Base-by-base conservation (phyloP, 768 basidiomycete genomes). In the Agaricus blazei region DNA sequence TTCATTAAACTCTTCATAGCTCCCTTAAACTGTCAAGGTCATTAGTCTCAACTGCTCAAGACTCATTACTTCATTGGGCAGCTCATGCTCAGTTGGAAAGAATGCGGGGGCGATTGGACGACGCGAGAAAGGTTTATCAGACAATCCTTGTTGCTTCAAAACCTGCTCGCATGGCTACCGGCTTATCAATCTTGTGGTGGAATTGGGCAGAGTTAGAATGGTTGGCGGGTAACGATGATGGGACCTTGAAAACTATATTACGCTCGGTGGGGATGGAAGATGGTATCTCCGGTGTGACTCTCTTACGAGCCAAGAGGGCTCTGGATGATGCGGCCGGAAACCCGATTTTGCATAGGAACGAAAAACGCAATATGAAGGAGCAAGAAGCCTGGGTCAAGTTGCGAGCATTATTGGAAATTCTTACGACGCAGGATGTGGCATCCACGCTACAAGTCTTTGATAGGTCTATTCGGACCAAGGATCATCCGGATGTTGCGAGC, bases 131-230 rank as follows among this genome's bases (percentile, higher is more conserved):
- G 63, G 75, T 93, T 3, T 93, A 89, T 67, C 77, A 84, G 60
- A 83, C 84, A 1, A 74, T 88, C 6, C 77, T 90, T 19, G 70
- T 76, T 41, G 70, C 79, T 5, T 72, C 81, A 1, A 70, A 74
- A 2, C 68, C 71, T 26, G 50, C 67, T 14, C 63, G 68, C 5
- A 68, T 65, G 9, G 67, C 70, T 31, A 63, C 64, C 4, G 77
- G 72, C 31, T 63, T 69, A 14, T 72, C 77, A 23, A 67, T 66
- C 54, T 64, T 93, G 58, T 93, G 87, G 87, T 90, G 84, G 83
- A 81, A 85, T 61, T 93, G 89, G 88, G 87, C 85, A 1, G 85
- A 93, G 62, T 79, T 90, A 78, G 90, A 91, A 67, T 93, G 90
- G 90, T 65, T 90, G 9, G 66, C 72, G 12, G 78, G 82, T 1